phyloP scores from a whole-genome alignment of 768 basidiomycete species.

The Pleurotus giganteus region DNA sequence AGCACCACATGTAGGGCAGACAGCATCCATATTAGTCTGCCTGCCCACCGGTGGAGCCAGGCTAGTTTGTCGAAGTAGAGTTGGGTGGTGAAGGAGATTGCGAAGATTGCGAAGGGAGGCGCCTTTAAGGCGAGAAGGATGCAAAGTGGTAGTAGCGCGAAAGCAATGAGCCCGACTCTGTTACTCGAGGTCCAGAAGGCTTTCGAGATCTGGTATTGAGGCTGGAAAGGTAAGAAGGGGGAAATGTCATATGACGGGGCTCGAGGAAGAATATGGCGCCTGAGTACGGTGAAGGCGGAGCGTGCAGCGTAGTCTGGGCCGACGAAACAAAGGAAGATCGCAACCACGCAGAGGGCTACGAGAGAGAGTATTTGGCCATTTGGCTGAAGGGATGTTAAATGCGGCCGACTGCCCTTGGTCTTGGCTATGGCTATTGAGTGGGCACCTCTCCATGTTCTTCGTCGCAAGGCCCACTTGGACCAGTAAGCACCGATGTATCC shows the following conservation, averaged over 20 bases:
- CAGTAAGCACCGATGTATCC: conserved; percentile 48
- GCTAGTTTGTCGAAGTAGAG: conserved; percentile 76
- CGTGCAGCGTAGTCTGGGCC: conserved; percentile 73
- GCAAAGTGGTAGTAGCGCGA: conserved; percentile 68
- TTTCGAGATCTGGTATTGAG: conserved; percentile 62
- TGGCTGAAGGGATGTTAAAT: conserved; percentile 52
- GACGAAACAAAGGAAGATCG: conserved; percentile 49
- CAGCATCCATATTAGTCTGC: conserved; percentile 66
- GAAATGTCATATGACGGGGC: conserved; percentile 23
- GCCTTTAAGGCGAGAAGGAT: conserved; percentile 70
- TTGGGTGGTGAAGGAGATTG: conserved; percentile 58
- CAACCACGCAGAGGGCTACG: conserved; percentile 37
- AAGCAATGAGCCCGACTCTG: conserved; percentile 67
- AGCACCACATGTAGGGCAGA: conserved; percentile 57
- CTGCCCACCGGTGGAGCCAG: conserved; percentile 70
- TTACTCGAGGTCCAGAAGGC: conserved; percentile 72
- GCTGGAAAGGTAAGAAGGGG: conserved; percentile 35
- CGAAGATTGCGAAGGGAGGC: conserved; percentile 70
- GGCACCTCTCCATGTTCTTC: conserved; percentile 56
- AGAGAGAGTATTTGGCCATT: conserved; percentile 61
- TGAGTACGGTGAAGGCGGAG: conserved; percentile 28
- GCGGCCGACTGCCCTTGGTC: conserved; percentile 33
- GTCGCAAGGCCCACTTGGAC: conserved; percentile 56
- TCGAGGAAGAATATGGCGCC: conserved; percentile 10
- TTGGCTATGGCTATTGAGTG: conserved; percentile 22